These are phyloP conservation scores for Heliamphora pulchella DNA, from an alignment of 179 eudicot species.

Conservation along the genomic window DNA sequence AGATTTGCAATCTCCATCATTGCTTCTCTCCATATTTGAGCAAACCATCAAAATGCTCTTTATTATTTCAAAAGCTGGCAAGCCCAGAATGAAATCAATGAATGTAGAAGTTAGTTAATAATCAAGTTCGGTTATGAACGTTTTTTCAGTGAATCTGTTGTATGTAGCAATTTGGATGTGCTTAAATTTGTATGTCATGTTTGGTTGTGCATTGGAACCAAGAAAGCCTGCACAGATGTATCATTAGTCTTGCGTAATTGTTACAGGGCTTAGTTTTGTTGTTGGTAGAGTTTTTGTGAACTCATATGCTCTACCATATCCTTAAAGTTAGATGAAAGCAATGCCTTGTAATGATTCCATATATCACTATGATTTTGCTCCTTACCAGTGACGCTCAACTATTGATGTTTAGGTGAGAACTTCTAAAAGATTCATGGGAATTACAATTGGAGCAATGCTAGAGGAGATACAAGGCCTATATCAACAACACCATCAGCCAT, in stretches of 20 bases:
- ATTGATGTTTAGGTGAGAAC: conserved; percentile 72
- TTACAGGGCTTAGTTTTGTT: neutral
- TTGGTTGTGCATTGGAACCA: neutral
- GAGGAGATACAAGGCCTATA: conserved; percentile 91
- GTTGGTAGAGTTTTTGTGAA: neutral
- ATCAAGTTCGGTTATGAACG: neutral
- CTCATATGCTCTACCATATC: neutral
- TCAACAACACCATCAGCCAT: conserved; percentile 88
- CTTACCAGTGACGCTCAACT: conserved; percentile 6
- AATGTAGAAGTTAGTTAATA: neutral
- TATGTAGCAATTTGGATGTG: neutral
- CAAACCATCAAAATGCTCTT: neutral
- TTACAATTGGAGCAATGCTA: conserved; percentile 91
- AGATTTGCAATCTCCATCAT: conserved; percentile 6
- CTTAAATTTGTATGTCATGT: neutral
- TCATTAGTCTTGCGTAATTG: neutral
- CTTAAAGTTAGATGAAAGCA: neutral
- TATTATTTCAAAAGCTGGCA: neutral
- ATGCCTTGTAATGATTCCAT: conserved; percentile 7
- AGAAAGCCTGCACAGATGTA: neutral
- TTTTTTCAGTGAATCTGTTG: neutral
- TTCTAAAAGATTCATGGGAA: conserved; percentile 84
- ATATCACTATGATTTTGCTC: conserved; percentile 8
- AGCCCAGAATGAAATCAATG: too few relatives aligned
- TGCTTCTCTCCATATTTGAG: neutral